Evolutionary conservation across 192 early-diverging fungal genomes (phyloP).

Genomic region (Coemansia reversa): DNA sequence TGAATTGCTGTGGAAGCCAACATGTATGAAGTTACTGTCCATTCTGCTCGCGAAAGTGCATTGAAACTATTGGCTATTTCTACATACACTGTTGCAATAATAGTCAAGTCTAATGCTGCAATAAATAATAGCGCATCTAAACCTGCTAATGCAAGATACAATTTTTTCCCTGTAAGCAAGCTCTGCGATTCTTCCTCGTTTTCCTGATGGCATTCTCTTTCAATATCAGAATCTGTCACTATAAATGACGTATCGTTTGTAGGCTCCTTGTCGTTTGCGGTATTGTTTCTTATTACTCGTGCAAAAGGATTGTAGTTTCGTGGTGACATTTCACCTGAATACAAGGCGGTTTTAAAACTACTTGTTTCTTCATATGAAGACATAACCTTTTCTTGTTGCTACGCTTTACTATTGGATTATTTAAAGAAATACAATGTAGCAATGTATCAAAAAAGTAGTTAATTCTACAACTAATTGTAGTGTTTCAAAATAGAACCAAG

Average conservation of each 20-base stretch:
- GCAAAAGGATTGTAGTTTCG: slow-evolving; percentile 16
- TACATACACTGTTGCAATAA: slow-evolving; percentile 77
- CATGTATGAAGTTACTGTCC: slow-evolving; percentile 81
- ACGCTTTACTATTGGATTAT: no score
- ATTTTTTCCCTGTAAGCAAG: slow-evolving; percentile 14
- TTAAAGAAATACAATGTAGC: no score
- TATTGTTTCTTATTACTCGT: slow-evolving; percentile 17
- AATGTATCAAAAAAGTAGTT: no score
- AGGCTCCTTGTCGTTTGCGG: not conserved
- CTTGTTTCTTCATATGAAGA: not conserved
- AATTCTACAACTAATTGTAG: no score
- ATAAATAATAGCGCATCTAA: slow-evolving; percentile 71
- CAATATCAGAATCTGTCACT: not conserved
- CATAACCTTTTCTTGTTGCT: not conserved
- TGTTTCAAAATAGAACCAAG: no score
- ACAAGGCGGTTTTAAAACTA: slow-evolving; percentile 8
- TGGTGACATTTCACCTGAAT: slow-evolving; percentile 6
- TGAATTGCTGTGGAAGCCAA: slow-evolving; percentile 63
- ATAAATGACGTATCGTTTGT: no score
- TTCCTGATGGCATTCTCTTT: not conserved
- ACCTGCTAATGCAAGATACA: slow-evolving; percentile 50
- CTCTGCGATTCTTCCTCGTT: not conserved
- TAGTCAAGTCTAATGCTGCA: slow-evolving; percentile 81
- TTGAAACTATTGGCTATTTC: slow-evolving; percentile 75
- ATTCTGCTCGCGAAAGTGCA: slow-evolving; percentile 67